Conservation (phyloP, 1,284 basidiomycete species). For the Volvariella volvacea region DNA sequence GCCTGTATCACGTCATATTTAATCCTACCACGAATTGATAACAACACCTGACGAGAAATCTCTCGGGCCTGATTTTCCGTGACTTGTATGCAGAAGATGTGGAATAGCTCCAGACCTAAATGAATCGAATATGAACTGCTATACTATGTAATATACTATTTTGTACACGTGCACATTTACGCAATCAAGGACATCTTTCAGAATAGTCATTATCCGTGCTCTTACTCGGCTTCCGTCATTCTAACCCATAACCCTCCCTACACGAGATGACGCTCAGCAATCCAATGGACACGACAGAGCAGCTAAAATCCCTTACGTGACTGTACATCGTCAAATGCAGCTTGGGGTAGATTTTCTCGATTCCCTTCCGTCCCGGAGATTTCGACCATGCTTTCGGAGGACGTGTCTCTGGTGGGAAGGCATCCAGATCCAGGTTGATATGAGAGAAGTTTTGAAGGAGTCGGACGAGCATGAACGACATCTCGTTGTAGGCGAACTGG, state of each 20-base stretch:
- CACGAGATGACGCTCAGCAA: no score
- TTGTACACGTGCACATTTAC: no score
- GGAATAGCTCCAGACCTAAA: no score
- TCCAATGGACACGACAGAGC: no score
- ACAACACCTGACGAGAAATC: no score
- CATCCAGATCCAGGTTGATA: constrained; percentile 38
- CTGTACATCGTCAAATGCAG: constrained; percentile 48
- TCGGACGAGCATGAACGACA: constrained; percentile 59
- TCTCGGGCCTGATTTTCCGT: no score
- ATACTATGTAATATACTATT: no score
- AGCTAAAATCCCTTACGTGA: not conserved
- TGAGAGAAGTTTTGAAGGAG: constrained; percentile 55
- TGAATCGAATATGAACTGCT: no score
- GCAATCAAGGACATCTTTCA: no score
- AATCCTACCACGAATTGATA: no score
- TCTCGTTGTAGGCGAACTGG: constrained; percentile 65
- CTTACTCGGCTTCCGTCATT: not conserved
- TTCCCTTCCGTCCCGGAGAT: constrained; percentile 32
- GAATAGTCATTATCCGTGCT: not conserved
- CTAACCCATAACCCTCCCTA: not conserved
- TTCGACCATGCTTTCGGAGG: constrained; percentile 41
- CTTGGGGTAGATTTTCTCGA: constrained; percentile 45
- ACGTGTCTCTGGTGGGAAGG: constrained; percentile 33
- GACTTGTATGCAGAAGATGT: no score
- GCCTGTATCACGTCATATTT: no score